A percentile compares a stretch with the other conserved stretches of the same genome.
Conservation (phyloP, 345 rosid species). For the Stellera chamaejasme region DNA sequence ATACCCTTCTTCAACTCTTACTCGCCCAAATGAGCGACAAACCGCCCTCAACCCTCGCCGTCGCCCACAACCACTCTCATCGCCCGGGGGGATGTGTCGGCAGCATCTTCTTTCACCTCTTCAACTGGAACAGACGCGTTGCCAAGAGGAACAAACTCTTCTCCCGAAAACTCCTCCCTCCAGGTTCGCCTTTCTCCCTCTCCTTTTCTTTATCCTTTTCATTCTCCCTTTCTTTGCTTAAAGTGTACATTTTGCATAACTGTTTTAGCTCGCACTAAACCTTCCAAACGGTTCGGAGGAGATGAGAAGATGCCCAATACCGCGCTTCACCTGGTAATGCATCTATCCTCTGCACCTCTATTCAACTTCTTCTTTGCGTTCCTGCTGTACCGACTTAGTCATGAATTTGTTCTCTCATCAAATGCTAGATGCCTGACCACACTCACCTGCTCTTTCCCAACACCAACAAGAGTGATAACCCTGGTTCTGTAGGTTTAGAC, state of each 20-base stretch:
- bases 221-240: constrained; percentile 1
- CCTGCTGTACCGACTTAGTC: neutral
- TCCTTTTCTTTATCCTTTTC: neutral
- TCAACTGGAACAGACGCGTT: constrained; percentile 82
- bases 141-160: constrained; percentile 71
- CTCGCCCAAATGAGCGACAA: constrained; percentile 39
- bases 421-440: constrained; percentile 72
- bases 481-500: constrained; percentile 19
- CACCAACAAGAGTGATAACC: constrained; percentile 33
- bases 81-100: constrained; percentile 83
- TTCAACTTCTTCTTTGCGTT: neutral
- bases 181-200: constrained; percentile 30
- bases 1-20: neutral
- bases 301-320: constrained; percentile 88
- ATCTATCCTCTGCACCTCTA: neutral
- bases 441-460: constrained; percentile 62
- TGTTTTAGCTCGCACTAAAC: constrained; percentile 41
- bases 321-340: constrained; percentile 54
- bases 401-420: constrained; percentile 1
- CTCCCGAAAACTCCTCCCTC: constrained; percentile 67
- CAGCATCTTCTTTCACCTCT: constrained; percentile 76
- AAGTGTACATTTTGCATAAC: neutral
- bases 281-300: constrained; percentile 54
- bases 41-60: constrained; percentile 41
- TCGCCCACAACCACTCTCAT: constrained; percentile 59